Base-by-base conservation (phyloP, 331 rosid species). In the Rosa hybrid region DNA sequence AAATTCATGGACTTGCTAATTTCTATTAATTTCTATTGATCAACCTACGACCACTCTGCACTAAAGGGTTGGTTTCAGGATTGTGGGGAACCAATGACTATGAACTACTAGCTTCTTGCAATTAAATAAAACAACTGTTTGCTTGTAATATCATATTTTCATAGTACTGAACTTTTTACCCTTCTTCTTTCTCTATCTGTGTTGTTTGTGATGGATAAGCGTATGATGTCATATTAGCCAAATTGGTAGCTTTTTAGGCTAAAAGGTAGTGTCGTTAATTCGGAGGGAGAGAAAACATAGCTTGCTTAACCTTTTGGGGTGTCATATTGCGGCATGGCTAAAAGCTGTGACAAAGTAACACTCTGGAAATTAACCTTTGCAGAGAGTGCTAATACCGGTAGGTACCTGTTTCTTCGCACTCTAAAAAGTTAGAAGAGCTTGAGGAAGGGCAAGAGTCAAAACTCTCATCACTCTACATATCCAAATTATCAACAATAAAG, bases 1-100 rank as follows among this genome's bases (percentile, higher is more conserved):
- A 50, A 83, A 78, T 81, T 92, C 97, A 25, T 93, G 93, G 93
- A 79, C 84, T 45, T 72, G 79, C 30, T 69, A 77, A 59, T 18
- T 20, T 10, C n/a, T 1, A 13, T 20, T 69, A 77, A 59, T 18
- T 20, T 10, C n/a, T 1, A 13, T 20, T 3, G 14, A 49, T 54
- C 60, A 56, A 56, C 45, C 54, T 62, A 30, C 21, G 72, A 45
- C 39, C 12, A 45, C 27, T 18, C 42, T 45, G 44, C 60, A 30
- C 63, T n/a, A 23, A 59, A 30, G 45, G 42, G 78, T 30, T 30
- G 41, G 45, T 48, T 80, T 72, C 6, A 62, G 9, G 23, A 42
- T 64, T 59, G 62, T 27, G 3, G 59, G 6, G 23, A 12, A 51
- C 12, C 50, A 80, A 7, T 8, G 39, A 27, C 45, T 41, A 50